Evolutionary conservation across 2,329 filamentous ascomycete genomes (phyloP).

Genomic region (Myriosclerotinia scirpicola): DNA sequence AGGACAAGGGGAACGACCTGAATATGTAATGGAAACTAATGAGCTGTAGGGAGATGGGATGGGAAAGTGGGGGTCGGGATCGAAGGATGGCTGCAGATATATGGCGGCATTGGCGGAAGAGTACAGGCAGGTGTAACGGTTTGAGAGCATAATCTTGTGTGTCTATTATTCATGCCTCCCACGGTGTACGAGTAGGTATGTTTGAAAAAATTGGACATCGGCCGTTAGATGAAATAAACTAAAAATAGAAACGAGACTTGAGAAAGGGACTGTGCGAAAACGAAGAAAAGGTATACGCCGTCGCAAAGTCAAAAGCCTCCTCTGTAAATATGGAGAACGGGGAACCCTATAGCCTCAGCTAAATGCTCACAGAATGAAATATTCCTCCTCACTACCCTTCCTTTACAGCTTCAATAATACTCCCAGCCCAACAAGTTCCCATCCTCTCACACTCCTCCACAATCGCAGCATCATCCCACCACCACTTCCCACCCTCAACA

Average conservation of each 20-base stretch:
- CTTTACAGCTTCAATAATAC: constrained; percentile 56
- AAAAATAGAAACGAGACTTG: not conserved
- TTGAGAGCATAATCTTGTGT: constrained; percentile 10
- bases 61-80: not conserved
- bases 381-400: constrained; percentile 27
- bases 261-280: too few relatives aligned
- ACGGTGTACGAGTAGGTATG: constrained; percentile 1
- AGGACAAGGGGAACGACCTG: not conserved
- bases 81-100: not conserved
- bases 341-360: not conserved
- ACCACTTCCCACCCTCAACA: constrained; percentile 49
- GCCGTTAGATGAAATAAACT: not conserved
- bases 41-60: not conserved
- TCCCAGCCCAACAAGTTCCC: constrained; percentile 60
- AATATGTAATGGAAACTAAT: constrained; percentile 2
- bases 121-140: constrained; percentile 4
- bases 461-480: constrained; percentile 60
- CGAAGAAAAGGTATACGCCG: constrained; percentile 11
- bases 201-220: not conserved
- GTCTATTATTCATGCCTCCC: not conserved
- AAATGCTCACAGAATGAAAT: not conserved
- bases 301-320: constrained; percentile 2
- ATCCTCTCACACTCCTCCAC: constrained; percentile 55
- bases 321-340: not conserved
- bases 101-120: not conserved